Evolutionary conservation across 2,329 filamentous ascomycete species (phyloP).

Genomic region (Bipolaris bicolor): DNA sequence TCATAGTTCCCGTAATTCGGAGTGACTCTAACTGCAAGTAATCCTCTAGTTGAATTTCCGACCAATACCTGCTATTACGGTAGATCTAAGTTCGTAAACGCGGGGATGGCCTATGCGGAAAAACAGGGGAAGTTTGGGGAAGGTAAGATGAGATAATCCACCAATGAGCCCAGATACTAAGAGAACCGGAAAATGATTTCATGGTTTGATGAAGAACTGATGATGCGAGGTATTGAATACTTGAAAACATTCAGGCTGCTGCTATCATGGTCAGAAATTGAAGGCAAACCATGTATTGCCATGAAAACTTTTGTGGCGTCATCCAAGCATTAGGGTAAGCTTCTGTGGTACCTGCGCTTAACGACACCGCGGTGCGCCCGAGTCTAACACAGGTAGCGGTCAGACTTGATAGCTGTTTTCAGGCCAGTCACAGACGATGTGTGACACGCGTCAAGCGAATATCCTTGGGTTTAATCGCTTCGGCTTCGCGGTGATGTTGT

Average conservation of each 20-base stretch:
- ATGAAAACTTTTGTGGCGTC: background rate
- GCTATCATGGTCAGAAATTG: background rate
- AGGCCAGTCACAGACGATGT: background rate
- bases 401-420: background rate
- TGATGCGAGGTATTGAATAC: background rate
- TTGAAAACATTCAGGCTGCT: background rate
- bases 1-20: background rate
- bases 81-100: constrained; percentile 7
- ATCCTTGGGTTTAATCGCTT: background rate
- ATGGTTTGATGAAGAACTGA: background rate
- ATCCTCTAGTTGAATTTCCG: background rate
- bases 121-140: constrained; percentile 20
- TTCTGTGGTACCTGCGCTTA: constrained; percentile 5
- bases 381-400: background rate
- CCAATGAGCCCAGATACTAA: constrained; percentile 21
- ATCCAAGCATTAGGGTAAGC: constrained; percentile 7
- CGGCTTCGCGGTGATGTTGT: background rate
- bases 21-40: constrained; percentile 2
- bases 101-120: constrained; percentile 20
- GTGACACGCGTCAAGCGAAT: background rate
- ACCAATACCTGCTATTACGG: constrained; percentile 14
- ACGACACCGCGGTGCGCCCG: background rate
- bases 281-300: background rate
- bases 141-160: constrained; percentile 26
- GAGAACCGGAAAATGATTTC: background rate